Evolutionary conservation across 139 green algal species (phyloP), one percentile per base, ranked within the genome.

Genomic region (Chlorokybus atmophyticus): DNA sequence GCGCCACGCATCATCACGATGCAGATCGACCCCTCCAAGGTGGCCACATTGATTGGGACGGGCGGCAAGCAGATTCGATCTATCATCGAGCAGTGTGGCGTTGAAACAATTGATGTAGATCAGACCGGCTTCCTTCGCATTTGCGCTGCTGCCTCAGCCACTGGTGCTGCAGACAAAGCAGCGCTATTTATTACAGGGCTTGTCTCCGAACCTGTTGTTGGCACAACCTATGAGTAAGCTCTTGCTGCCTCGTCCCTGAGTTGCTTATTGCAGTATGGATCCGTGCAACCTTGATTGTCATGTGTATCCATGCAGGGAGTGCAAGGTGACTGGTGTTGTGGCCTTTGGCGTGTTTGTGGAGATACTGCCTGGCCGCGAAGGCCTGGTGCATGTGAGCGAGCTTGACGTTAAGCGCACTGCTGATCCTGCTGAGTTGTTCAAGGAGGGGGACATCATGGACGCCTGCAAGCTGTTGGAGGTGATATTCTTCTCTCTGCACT

Each of bases 31-130:
- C 49, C 48, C 8, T 44, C 55, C 0, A 69, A 69, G 51, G 55
- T 87, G 21, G 75, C 75, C 26, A 29, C 56, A 5, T 32, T 94
- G 8, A 90, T 96, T 44, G 88, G 88, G 2, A 64, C 68, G 21
- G 82, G 83, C 23, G 89, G 89, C 28, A 74, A 80, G 48, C 87
- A 58, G 6, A 83, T 94, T 48, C 67, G 75, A 25, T 55, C 27
- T 31, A 76, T 95, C 24, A 79, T 75, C 25, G 49, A 50, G 27
- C 70, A 66, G 14, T 35, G 47, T 1, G 59, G 10, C 14, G 52
- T 67, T 0, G 63, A 78, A 27, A 32, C 39, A 2, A 29, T 73
- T 0, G 51, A 59, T 26, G 21, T 42, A 7, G 29, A 66, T 24
- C 7, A 68, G 17, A 29, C 17, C 4, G 59, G 73, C 64, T 31